Base-by-base conservation (phyloP, 1,284 basidiomycete species). In the Cutaneotrichosporon curvatum region DNA sequence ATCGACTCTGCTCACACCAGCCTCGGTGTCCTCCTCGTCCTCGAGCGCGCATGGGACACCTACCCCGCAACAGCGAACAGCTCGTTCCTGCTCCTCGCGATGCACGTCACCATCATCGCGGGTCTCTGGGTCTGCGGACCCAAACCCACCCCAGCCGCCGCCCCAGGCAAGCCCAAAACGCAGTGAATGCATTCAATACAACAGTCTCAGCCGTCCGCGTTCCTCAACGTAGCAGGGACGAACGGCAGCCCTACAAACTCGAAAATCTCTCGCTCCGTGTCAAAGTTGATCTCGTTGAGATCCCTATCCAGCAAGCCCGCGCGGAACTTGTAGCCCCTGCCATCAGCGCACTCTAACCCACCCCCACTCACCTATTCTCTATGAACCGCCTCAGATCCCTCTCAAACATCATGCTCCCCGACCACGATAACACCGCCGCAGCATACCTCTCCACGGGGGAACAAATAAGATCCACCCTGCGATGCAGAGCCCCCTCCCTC, bases 21-120 rank as follows among this genome's bases (percentile, higher is more conserved):
- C 58, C 56, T 88, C 16, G 60, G 64, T 4, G 61, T 90, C 9
- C 71, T 87, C 19, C 51, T 74, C 1, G 74, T 73, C 18, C 81
- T 91, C 50, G 90, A 94, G 68, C 89, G 84, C 63, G 79, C 85
- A 4, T 94, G 90, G 87, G 86, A 89, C 56, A 78, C 84, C 0
- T 91, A 81, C 61, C 90, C 90, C 2, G 85, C 88, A 0, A 92
- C 87, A 1, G 52, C 68, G 0, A 35, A 80, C 3, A 90, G 86
- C 0, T 92, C 88, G 1, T 73, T 67, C 10, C 50, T 82, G 11
- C 71, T 94, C 30, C 68, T 84, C 0, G 61, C 57, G 9, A 78
- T 80, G 21, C 82, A 92, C 62, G 40, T 70, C 0, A 53, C 77
- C 2, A 67, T 90, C 11, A 60, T 91, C 2, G 46, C 74, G 8